Evolutionary conservation across 257 asterid species (phyloP).

Genomic region (Coffea canephora): DNA sequence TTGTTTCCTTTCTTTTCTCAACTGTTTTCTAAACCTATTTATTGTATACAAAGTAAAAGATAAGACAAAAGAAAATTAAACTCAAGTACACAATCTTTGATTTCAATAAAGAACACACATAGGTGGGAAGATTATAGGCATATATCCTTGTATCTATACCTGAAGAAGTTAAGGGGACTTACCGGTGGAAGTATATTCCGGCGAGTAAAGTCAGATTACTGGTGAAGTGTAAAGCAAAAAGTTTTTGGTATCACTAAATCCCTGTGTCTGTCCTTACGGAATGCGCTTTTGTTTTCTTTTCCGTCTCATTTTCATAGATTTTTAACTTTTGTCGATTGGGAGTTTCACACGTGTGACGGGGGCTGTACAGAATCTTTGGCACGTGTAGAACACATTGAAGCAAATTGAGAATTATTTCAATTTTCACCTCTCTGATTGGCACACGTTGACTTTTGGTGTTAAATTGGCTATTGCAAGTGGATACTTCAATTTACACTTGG

Average conservation of each 20-base stretch:
- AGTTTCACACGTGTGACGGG: neutral
- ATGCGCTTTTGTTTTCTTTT: no score
- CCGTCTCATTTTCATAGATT: no score
- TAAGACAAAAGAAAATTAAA: neutral
- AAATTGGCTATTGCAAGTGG: no score
- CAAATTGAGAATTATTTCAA: no score
- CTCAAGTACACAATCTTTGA: neutral
- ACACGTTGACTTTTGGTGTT: no score
- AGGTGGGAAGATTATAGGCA: neutral
- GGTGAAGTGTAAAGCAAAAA: neutral
- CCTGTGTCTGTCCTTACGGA: neutral
- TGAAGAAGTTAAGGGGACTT: neutral
- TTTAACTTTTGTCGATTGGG: no score
- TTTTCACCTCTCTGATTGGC: no score
- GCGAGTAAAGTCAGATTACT: neutral
- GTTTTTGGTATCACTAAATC: neutral
- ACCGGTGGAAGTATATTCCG: conserved; percentile 3
- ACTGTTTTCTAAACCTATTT: neutral
- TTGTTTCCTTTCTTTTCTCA: neutral
- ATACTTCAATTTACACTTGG: no score
- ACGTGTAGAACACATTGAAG: no score
- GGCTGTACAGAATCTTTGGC: no score
- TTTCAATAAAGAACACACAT: neutral
- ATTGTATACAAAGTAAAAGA: neutral
- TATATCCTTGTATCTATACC: neutral